Base-by-base conservation (phyloP, 306 rosid species). In the Ammopiptanthus mongolicus region DNA sequence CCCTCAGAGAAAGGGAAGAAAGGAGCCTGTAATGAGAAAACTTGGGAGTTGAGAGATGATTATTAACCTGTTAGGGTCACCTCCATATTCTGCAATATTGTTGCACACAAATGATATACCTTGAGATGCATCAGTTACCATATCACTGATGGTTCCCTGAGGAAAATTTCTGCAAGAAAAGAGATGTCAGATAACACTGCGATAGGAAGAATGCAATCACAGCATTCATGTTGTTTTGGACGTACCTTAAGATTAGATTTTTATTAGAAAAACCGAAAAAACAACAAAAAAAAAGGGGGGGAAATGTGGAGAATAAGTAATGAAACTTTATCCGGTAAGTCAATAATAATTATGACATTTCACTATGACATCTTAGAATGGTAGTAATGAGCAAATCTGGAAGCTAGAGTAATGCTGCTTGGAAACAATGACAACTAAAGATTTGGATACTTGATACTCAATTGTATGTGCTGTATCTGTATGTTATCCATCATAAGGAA, bases 31-130 rank as follows among this genome's bases (percentile, higher is more conserved):
- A 29, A 69, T 19, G 81, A 74, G 41, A 69, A 17, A 42, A 81
- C 13, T 69, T 17, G 15, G 71, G 34, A 63, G 66, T 71, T 63
- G 15, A 70, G 63, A 17, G 25, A 31, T 57, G 25, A 41, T 23
- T 55, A 68, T 61, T 72, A 57, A 94, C 97, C 91, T 90, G 81
- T 86, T 84, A 29, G 96, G 93, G 78, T 94, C 97, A 12, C 97
- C 98, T 74, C 98, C 98, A 79, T 88, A 91, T 77, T 94, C 93
- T 15, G 93, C 91, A 80, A 94, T 90, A 67, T 94, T 82, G 82
- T 94, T 91, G 88, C 94, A 90, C 47, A 94, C 87, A 75, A 90
- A 91, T 65, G 98, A 86, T 88, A 94, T 90, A 8, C 98, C 98
- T 85, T 91, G 83, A 68, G 97, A 89, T 75, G 91, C 87, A 87